Evolutionary conservation across 2,329 filamentous ascomycete genomes (phyloP), one percentile per base, ranked within the genome.

Genomic region (Cercospora sesami): DNA sequence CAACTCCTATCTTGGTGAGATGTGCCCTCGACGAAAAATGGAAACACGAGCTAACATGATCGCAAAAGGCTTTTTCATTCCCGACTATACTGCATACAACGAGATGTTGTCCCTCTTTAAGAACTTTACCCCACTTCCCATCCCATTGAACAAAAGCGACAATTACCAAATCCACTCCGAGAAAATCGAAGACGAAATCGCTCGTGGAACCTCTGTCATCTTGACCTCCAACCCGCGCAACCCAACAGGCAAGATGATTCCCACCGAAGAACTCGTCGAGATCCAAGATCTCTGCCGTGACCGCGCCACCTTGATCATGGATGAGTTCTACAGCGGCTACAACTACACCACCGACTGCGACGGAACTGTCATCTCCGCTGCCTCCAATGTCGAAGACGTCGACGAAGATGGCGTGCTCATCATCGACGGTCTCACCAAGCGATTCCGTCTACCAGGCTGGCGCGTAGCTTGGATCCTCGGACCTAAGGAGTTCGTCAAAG

Each of bases 71-170:
- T 97, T 97, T 82, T 73, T 72, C 71, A 78, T 76, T 33, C 73
- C 69, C 5, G 80, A 97, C 80, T 97, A 97, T 82, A 97, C 94
- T 3, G 94, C 94, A 2, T 98, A 98, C 84, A 97, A 96, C 77
- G 94, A 97, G 84, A 97, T 98, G 94, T 82, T 97, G 82, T 93
- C 90, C 67, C 84, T 97, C 68, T 97, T 98, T 86, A 93, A 92
- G 82, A 97, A 97, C 80, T 96, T 96, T 77, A 91, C 92, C 53
- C 91, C 92, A 65, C 92, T 96, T 68, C 93, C 93, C 7, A 92
- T 93, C 4, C 94, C 94, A 10, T 85, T 98, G 12, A 89, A 90
- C 36, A 90, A 93, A 75, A 88, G 91, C 68, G 94, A 98, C 78
- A 90, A 90, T 72, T 98, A 97, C 81, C 92, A 96, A 77, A 96